phyloP scores from a whole-genome alignment of 2,329 filamentous ascomycete species.

The Sclerotinia trifoliorum region DNA sequence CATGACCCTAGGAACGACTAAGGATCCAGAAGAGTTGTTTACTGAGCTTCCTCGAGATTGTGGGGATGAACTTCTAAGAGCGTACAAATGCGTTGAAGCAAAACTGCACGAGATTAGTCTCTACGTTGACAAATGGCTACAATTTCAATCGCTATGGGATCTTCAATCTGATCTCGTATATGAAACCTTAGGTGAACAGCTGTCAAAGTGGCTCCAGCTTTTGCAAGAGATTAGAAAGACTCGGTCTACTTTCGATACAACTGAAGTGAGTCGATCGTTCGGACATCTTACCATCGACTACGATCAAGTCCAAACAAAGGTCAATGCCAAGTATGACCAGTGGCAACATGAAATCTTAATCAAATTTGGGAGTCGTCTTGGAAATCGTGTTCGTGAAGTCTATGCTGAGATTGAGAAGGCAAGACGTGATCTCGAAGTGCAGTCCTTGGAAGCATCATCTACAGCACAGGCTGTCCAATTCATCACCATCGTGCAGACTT shows the following conservation, averaged over 20 bases:
- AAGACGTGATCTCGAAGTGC: slow-evolving; percentile 83
- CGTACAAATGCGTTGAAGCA: slow-evolving; percentile 79
- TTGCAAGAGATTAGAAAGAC: slow-evolving; percentile 97
- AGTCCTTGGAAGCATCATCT: slow-evolving; percentile 89
- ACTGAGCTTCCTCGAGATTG: slow-evolving; percentile 82
- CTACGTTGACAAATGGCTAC: slow-evolving; percentile 97
- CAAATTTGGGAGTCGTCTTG: slow-evolving; percentile 88
- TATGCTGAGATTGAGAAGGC: slow-evolving; percentile 90
- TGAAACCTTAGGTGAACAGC: slow-evolving; percentile 83
- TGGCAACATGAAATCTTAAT: slow-evolving; percentile 97
- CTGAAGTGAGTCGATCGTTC: slow-evolving; percentile 88
- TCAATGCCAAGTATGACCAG: slow-evolving; percentile 98
- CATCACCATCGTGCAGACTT: slow-evolving; percentile 96
- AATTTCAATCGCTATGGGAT: slow-evolving; percentile 98
- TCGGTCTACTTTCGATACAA: slow-evolving; percentile 93
- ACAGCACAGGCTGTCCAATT: slow-evolving; percentile 97
- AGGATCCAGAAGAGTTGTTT: slow-evolving; percentile 70
- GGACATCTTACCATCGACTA: slow-evolving; percentile 96
- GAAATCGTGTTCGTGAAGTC: slow-evolving; percentile 86
- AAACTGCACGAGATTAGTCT: slow-evolving; percentile 75
- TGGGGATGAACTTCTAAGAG: slow-evolving; percentile 72
- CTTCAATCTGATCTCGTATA: slow-evolving; percentile 95
- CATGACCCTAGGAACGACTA: slow-evolving; percentile 71
- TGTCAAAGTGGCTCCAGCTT: slow-evolving; percentile 89
- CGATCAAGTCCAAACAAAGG: slow-evolving; percentile 96